Conservation (phyloP, 2,329 filamentous ascomycete species). For the Talaromyces sp. region DNA sequence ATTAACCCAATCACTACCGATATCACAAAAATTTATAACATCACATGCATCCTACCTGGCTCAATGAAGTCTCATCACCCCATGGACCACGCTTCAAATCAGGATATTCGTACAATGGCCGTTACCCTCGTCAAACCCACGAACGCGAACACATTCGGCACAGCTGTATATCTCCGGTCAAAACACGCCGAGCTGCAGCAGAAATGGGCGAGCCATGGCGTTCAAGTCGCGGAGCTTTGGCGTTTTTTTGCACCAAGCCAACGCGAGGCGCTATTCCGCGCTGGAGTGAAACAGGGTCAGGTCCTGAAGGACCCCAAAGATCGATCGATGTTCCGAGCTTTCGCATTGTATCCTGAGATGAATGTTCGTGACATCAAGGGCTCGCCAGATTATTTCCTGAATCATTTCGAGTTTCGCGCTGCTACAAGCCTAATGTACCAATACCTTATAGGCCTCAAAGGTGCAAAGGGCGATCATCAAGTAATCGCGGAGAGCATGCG, state of each 20-base stretch:
- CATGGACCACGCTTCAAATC: not conserved
- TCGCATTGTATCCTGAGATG: not conserved
- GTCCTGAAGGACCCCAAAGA: not conserved
- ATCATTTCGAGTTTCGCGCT: conserved; percentile 5
- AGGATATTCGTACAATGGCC: not conserved
- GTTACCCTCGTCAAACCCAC: not conserved
- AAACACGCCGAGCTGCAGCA: not conserved
- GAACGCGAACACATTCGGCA: not conserved
- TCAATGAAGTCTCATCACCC: not conserved
- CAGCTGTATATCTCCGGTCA: not conserved
- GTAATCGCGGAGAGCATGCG: not conserved
- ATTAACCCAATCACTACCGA: not conserved
- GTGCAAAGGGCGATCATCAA: not conserved
- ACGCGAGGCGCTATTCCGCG: not conserved
- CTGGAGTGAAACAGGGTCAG: not conserved
- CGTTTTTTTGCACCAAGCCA: not conserved
- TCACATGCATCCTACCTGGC: not conserved
- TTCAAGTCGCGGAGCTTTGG: not conserved
- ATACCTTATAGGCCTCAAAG: not conserved
- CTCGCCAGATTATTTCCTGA: not conserved
- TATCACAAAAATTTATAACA: not conserved
- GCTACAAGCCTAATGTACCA: not conserved
- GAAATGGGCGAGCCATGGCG: not conserved
- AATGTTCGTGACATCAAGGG: not conserved
- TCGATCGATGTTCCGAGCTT: not conserved